These are phyloP conservation scores for Russula compacta DNA, from an alignment of 768 basidiomycete genomes.

Conservation along the genomic window DNA sequence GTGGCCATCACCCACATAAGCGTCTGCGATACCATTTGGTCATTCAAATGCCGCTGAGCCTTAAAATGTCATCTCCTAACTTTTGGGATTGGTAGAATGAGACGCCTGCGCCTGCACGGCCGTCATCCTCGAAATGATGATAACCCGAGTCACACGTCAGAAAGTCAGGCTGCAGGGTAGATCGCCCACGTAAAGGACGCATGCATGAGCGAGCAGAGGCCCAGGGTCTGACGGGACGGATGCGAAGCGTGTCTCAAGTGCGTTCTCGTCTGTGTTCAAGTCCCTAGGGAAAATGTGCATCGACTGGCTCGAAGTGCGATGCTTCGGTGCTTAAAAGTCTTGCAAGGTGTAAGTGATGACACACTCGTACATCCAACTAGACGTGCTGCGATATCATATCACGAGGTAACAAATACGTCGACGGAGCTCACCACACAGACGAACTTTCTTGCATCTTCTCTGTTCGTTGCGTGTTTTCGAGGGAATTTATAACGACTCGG, in stretches of 20 bases:
- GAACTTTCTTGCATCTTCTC: conserved; percentile 40
- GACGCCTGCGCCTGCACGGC: conserved; percentile 32
- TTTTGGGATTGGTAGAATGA: conserved; percentile 64
- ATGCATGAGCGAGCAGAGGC: conserved; percentile 64
- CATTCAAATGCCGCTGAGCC: conserved; percentile 53
- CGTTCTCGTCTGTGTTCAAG: not conserved
- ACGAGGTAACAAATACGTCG: not conserved
- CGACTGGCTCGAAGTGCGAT: too few relatives aligned
- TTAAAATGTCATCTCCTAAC: conserved; percentile 38
- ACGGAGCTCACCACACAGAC: conserved; percentile 40
- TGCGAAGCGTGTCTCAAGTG: conserved; percentile 47
- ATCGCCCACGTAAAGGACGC: conserved; percentile 78
- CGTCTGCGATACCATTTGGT: conserved; percentile 39
- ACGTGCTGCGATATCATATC: not conserved
- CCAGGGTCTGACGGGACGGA: conserved; percentile 31
- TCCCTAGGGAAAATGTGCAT: too few relatives aligned
- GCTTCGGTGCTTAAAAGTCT: too few relatives aligned
- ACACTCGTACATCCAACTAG: not conserved
- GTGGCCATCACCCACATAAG: conserved; percentile 29
- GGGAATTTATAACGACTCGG: conserved; percentile 36
- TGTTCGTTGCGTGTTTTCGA: conserved; percentile 47
- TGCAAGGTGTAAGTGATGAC: not conserved
- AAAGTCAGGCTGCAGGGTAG: conserved; percentile 72
- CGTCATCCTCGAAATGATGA: conserved; percentile 40
- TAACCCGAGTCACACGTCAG: conserved; percentile 47